Base-by-base conservation (phyloP, 1,284 basidiomycete species). In the Tilletiaria anomala region DNA sequence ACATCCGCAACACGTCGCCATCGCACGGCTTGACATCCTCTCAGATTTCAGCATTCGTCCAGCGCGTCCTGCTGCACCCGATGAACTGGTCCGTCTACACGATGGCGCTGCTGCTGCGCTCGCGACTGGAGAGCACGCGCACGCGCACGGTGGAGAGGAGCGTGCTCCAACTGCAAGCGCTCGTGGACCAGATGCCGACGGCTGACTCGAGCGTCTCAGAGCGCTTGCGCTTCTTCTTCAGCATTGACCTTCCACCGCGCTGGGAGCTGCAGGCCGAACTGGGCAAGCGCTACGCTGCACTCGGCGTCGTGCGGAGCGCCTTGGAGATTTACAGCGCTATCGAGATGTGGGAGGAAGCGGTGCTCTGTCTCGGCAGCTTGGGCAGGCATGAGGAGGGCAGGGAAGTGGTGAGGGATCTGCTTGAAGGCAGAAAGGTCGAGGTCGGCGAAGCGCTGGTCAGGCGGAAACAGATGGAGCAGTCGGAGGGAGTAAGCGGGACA, bases 241-340 rank as follows among this genome's bases (percentile, higher is more conserved):
- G 50, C 37, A 40, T 66, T 15, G 56, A 58, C 29, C 39, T 66
- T 37, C 58, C 62, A 22, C 53, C 63, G 32, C 53, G 52, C 23
- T 66, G 63, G 63, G 56, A 60, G 43, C 58, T 65, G 57, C 58
- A 64, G 50, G 54, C 59, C 0, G 63, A 66, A 42, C 50, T 66
- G 3, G 63, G 62, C 5, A 35, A 47, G 18, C 47, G 60, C 0
- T 66, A 60, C 29, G 52, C 57, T 11, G 45, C 49, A 17, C 47
- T 66, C 23, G 63, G 63, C 15, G 60, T 64, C 11, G 46, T 59
- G n/a, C 44, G 61, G 16, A 56, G 53, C 33, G 61, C 63, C 12
- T 39, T 66, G 23, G 62, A 65, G 43, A 63, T 63, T 38, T 66
- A 55, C 37, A 56, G 61, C 47, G 38, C 53, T 4, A 35, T 65